Evolutionary conservation across 306 rosid species (phyloP).

Genomic region (Vigna nakashimae): DNA sequence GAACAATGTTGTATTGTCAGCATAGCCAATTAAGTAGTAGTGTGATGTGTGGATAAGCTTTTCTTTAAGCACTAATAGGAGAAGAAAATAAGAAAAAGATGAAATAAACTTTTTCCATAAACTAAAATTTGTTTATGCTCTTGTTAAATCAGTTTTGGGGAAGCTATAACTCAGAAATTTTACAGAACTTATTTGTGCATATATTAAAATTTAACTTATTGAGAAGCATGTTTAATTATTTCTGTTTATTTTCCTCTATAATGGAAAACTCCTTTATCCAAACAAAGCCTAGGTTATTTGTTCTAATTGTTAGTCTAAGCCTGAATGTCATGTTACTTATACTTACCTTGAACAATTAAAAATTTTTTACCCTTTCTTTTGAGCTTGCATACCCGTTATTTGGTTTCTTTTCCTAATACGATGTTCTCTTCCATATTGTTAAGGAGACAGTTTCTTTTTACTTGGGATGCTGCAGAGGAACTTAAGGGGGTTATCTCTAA

Average conservation of each 20-base stretch:
- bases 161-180: no score
- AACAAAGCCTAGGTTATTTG: background rate
- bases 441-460: constrained; percentile 99
- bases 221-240: background rate
- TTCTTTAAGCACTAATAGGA: background rate
- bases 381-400: constrained; percentile 19
- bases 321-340: background rate
- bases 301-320: constrained; percentile 1
- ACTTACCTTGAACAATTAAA: background rate
- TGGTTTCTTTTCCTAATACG: constrained; percentile 58
- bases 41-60: background rate
- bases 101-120: background rate
- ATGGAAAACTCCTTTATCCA: no score
- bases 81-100: background rate
- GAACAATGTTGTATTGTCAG: background rate
- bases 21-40: background rate
- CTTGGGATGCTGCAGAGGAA: constrained; percentile 91
- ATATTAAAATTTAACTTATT: no score
- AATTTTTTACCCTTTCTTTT: background rate
- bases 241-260: background rate
- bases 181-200: no score
- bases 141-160: background rate
- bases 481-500: constrained; percentile 73
- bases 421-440: constrained; percentile 60
- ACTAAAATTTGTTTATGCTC: background rate